Percentiles rank a stretch among this genome's conserved stretches.
Conservation (phyloP, 441 rosid genomes). For the Hura crepitans region DNA sequence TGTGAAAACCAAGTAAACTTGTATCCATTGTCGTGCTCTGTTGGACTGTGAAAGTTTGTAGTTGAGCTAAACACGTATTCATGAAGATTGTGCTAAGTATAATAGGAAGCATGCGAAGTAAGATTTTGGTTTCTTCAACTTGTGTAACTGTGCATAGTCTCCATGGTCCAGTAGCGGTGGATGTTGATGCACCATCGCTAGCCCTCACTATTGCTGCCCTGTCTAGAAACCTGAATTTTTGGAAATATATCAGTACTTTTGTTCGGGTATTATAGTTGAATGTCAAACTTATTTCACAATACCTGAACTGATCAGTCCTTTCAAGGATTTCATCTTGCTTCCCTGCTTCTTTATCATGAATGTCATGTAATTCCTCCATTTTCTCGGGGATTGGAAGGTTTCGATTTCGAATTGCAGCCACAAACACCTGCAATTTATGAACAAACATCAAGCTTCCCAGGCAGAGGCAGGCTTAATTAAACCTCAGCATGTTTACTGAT, state of each 20-base stretch:
- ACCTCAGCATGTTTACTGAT: not conserved
- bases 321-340: slow-evolving; percentile 34
- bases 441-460: not conserved
- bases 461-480: not conserved
- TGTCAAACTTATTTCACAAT: not conserved
- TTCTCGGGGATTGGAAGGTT: slow-evolving; percentile 41
- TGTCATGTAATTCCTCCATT: slow-evolving; percentile 44
- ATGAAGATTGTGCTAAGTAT: slow-evolving; percentile 56
- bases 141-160: slow-evolving; percentile 53
- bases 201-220: slow-evolving; percentile 42
- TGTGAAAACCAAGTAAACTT: slow-evolving; percentile 32
- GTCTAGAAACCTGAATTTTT: slow-evolving; percentile 44
- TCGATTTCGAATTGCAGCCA: slow-evolving; percentile 41
- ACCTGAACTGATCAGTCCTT: slow-evolving; percentile 56
- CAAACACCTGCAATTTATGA: slow-evolving; percentile 38
- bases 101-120: slow-evolving; percentile 56
- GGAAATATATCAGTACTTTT: not conserved
- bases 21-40: slow-evolving; percentile 65
- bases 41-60: slow-evolving; percentile 55
- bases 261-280: not conserved
- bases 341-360: slow-evolving; percentile 38
- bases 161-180: slow-evolving; percentile 37
- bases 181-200: slow-evolving; percentile 21
- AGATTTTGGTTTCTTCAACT: slow-evolving; percentile 62
- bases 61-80: slow-evolving; percentile 68